A percentile compares a stretch with the other conserved stretches of the same genome.
phyloP scores from a whole-genome alignment of 495 filamentous ascomycete species.

The Tuber aestivum region DNA sequence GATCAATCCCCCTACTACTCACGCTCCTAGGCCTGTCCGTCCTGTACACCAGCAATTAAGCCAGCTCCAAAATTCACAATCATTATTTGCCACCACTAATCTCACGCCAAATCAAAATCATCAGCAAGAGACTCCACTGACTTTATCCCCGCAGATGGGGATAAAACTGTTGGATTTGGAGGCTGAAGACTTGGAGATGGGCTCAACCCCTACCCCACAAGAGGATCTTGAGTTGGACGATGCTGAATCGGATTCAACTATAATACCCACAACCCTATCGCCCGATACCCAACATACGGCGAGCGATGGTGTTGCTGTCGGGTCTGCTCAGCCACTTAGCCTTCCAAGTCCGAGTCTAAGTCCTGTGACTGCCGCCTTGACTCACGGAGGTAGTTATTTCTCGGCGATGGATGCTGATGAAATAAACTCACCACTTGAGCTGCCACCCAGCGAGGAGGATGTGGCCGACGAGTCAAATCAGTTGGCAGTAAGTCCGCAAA shows the following conservation, averaged over 20 bases:
- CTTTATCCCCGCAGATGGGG: constrained; percentile 40
- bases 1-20: constrained; percentile 33
- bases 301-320: constrained; percentile 47
- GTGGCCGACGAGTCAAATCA: constrained; percentile 41
- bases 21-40: constrained; percentile 39
- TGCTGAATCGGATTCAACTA: constrained; percentile 34
- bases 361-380: constrained; percentile 63
- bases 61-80: constrained; percentile 39
- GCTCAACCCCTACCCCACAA: constrained; percentile 32
- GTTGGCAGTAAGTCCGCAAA: constrained; percentile 27
- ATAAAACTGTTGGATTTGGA: constrained; percentile 31
- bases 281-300: constrained; percentile 47
- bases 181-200: constrained; percentile 38
- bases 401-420: constrained; percentile 42
- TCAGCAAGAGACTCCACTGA: constrained; percentile 44
- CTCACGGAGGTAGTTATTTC: constrained; percentile 43
- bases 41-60: constrained; percentile 42
- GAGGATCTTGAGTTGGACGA: constrained; percentile 41
- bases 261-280: constrained; percentile 30
- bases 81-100: constrained; percentile 22
- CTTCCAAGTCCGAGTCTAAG: constrained; percentile 92
- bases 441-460: constrained; percentile 46
- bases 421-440: constrained; percentile 38
- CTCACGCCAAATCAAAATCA: constrained; percentile 35
- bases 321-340: constrained; percentile 74